phyloP scores from a whole-genome alignment of 306 rosid genomes.

The Begonia masoniana region DNA sequence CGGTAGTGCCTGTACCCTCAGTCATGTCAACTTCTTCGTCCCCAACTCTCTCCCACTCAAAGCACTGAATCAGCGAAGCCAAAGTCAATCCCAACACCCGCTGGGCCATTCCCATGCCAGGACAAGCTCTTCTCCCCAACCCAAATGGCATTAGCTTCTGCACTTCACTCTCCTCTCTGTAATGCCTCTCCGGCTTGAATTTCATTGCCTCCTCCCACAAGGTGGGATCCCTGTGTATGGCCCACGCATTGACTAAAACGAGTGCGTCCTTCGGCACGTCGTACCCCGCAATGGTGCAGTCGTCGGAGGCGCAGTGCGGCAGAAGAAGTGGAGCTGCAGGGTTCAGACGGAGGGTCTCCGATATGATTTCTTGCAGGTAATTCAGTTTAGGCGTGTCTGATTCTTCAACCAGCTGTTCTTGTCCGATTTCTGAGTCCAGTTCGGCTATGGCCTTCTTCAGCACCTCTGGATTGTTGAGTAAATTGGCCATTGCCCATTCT shows the following conservation, averaged over 20 bases:
- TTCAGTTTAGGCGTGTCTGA: conserved; percentile 1
- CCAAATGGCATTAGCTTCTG: conserved; percentile 12
- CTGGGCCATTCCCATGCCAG: conserved; percentile 8
- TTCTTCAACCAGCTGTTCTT: conserved; percentile 7
- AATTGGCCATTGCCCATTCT: conserved; percentile 10
- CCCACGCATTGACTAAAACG: conserved; percentile 17
- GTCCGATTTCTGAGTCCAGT: conserved; percentile 6
- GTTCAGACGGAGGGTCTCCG: conserved; percentile 12
- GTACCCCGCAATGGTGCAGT: conserved; percentile 7
- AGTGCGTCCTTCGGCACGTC: conserved; percentile 9
- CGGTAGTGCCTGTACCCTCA: conserved; percentile 5
- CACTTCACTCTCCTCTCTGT: not conserved
- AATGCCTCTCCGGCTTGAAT: conserved; percentile 12
- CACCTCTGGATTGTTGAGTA: conserved; percentile 8
- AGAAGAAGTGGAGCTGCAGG: conserved; percentile 5
- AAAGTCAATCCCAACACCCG: conserved; percentile 6
- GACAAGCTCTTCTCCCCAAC: conserved; percentile 15
- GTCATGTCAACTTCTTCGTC: conserved; percentile 8
- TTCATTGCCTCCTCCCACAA: conserved; percentile 8
- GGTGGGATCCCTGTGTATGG: conserved; percentile 12
- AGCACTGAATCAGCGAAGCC: conserved; percentile 18
- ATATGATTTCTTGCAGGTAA: conserved; percentile 6
- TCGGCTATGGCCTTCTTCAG: conserved; percentile 7
- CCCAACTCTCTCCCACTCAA: conserved; percentile 12
- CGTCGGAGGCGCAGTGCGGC: conserved; percentile 10